Evolutionary conservation across 192 early-diverging fungal genomes (phyloP).

Genomic region (Piromyces finnis): DNA sequence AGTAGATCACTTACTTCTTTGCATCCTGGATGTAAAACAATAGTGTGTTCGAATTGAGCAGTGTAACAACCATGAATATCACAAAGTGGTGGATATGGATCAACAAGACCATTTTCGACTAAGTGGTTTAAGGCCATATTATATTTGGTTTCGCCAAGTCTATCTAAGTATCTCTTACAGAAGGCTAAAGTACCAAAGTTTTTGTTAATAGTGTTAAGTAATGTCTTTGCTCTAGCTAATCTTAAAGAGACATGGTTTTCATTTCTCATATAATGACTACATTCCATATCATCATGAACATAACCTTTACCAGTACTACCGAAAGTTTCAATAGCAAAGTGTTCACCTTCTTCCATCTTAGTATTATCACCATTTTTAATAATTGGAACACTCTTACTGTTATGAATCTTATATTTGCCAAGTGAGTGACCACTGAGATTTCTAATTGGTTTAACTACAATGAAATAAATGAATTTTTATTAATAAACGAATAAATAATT

Average conservation of each 20-base stretch:
- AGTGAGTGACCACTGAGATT: conserved; percentile 96
- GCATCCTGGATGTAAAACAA: conserved; percentile 69
- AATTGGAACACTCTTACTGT: conserved; percentile 88
- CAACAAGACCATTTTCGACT: conserved; percentile 66
- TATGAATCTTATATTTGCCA: conserved; percentile 78
- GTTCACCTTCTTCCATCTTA: conserved; percentile 92
- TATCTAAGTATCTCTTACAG: conserved; percentile 77
- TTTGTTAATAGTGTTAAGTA: conserved; percentile 66
- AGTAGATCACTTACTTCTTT: conserved; percentile 69
- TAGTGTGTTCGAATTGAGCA: conserved; percentile 92
- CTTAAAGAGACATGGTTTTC: conserved; percentile 41
- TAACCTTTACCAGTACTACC: conserved; percentile 82
- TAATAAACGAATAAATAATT: neutral
- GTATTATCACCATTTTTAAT: conserved; percentile 70
- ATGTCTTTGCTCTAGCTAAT: conserved; percentile 49
- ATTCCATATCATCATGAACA: conserved; percentile 77
- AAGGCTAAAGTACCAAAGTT: conserved; percentile 72
- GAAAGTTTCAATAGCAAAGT: conserved; percentile 94
- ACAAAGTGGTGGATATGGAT: conserved; percentile 70
- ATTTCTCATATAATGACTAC: conserved; percentile 75
- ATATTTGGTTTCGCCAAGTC: conserved; percentile 82
- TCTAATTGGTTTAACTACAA: conserved; percentile 67
- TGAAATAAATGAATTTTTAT: neutral
- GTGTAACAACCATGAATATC: conserved; percentile 79
- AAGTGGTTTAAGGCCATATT: conserved; percentile 64